Base-by-base conservation (phyloP, 2,329 filamentous ascomycete species). In the Trichoderma endophyticum region DNA sequence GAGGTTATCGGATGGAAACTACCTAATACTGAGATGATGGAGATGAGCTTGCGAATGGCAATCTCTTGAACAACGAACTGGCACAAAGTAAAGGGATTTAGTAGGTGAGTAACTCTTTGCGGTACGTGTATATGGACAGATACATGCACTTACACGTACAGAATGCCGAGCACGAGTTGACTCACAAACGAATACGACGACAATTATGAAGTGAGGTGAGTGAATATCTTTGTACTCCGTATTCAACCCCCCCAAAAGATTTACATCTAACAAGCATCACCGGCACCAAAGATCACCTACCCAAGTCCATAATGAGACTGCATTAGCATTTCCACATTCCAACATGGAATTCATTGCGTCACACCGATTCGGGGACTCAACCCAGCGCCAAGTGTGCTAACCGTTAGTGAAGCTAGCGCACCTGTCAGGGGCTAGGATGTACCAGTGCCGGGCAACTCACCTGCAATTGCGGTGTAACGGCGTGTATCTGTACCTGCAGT, bases 371-470 rank as follows among this genome's bases (percentile, higher is more conserved):
- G 18, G 57, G 57, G 30, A 12, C 24, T 43, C 26, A 24, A 9
- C 11, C 30, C 36, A 64, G 61, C 61, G 61, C 61, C 48, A 64
- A 32, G 36, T 32, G 18, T 64, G 61, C 61, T 51, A 21, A 24
- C 56, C 26, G 15, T 30, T 62, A 64, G 61, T 64, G 39, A 43
- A n/a, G n/a, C 6, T 51, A 30, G 39, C 12, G 39, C 61, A n/a
- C 24, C 39, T 30, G 61, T 48, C 39, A 64, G 61, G 61, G 61
- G 61, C 61, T 14, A 1, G 26, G 5, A 32, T 26, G 61, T 64
- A 64, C 36, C 14, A 18, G 26, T 30, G 36, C 61, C 18, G 12
- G 8, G n/a, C 24, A 5, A 26, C 9, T 5, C 21, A 18, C 61
- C 36, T 12, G 18, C 18, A 43, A n/a, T n/a, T 43, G 30, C 36